Conservation (phyloP, 106 monocot species). For the Phalaenopsis aphrodite region DNA sequence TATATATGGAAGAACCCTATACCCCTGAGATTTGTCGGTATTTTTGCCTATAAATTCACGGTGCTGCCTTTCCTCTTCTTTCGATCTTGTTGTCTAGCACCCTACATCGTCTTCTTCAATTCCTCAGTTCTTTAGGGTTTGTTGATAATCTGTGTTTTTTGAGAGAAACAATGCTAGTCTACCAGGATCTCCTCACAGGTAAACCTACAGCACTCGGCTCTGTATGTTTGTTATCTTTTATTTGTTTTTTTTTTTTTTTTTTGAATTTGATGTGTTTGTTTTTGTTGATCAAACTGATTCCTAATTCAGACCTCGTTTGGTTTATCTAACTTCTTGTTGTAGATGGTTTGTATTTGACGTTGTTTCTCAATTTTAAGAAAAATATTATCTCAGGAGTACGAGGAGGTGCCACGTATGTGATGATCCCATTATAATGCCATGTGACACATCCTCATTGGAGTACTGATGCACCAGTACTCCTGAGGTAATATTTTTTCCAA, state of each 20-base stretch:
- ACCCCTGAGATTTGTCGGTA: background rate
- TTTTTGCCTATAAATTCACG: slow-evolving; percentile 1
- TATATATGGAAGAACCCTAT: background rate
- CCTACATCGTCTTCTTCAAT: background rate
- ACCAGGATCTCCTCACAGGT: slow-evolving; percentile 73
- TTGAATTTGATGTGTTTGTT: background rate
- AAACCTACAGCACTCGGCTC: background rate
- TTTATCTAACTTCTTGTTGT: too few relatives aligned
- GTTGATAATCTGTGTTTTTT: background rate
- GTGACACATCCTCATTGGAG: too few relatives aligned
- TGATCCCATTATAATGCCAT: too few relatives aligned
- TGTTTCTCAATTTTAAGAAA: background rate
- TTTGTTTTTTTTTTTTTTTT: background rate
- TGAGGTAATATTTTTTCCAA: too few relatives aligned
- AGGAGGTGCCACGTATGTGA: too few relatives aligned
- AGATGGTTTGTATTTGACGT: background rate
- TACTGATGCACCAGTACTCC: too few relatives aligned
- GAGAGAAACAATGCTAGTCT: slow-evolving; percentile 52
- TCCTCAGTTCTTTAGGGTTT: slow-evolving; percentile 15
- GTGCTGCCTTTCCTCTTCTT: background rate
- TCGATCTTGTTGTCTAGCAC: background rate
- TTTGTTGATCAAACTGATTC: background rate
- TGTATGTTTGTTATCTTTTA: background rate
- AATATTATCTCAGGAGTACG: too few relatives aligned
- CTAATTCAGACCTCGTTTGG: too few relatives aligned